A percentile compares a stretch with the other conserved stretches of the same genome.
Evolutionary conservation across 495 filamentous ascomycete species (phyloP).

Genomic region (Aspergillus bridgeri): DNA sequence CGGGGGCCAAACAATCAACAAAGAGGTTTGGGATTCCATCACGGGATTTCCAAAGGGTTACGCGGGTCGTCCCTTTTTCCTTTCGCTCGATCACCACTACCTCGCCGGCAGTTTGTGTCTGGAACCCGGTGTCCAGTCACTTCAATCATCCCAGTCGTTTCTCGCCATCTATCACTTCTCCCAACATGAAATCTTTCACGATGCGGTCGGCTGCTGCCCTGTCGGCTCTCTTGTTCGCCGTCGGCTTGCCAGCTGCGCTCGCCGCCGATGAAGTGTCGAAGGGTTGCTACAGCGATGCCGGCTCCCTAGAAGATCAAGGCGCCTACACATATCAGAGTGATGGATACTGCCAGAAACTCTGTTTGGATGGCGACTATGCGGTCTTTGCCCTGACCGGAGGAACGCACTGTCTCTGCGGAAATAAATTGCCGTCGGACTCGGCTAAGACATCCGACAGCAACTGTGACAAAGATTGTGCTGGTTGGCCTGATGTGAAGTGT

Average conservation of each 20-base stretch:
- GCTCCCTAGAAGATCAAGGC: constrained; percentile 29
- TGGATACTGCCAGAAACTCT: constrained; percentile 45
- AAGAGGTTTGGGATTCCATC: neutral
- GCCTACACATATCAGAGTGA: constrained; percentile 46
- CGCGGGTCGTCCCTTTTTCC: constrained; percentile 44
- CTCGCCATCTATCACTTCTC: constrained; percentile 2
- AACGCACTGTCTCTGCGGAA: constrained; percentile 46
- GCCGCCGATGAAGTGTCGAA: constrained; percentile 24
- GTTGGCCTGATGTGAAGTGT: constrained; percentile 46
- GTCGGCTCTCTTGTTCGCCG: constrained; percentile 27
- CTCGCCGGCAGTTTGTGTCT: constrained; percentile 22
- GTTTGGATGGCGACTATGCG: constrained; percentile 27
- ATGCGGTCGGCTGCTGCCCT: constrained; percentile 26
- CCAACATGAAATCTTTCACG: constrained; percentile 33
- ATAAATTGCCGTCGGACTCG: constrained; percentile 39
- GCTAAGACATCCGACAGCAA: constrained; percentile 33
- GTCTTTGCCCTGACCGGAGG: constrained; percentile 44
- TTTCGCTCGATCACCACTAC: constrained; percentile 23
- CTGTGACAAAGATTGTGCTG: constrained; percentile 41
- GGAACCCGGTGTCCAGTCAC: constrained; percentile 17
- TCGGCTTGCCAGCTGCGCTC: constrained; percentile 16
- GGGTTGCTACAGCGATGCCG: constrained; percentile 32
- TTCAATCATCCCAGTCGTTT: constrained; percentile 2
- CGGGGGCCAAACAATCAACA: neutral
- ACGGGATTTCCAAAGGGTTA: constrained; percentile 35